Evolutionary conservation across 2,329 filamentous ascomycete species (phyloP).

Genomic region (Endoconidiophora laricicola): DNA sequence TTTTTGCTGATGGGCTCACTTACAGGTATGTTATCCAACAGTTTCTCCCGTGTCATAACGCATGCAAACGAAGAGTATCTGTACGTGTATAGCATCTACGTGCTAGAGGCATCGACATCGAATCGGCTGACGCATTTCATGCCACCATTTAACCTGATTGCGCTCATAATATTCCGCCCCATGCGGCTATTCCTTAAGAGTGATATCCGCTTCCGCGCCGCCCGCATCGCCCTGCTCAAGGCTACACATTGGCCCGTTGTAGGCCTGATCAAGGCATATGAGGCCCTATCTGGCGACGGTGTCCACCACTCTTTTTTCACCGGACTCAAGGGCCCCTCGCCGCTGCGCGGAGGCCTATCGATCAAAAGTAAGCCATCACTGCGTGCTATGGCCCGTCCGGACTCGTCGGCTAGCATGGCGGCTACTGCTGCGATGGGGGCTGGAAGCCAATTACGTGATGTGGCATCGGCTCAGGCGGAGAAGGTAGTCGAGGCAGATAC

Average conservation of each 20-base stretch:
- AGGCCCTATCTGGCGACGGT: slow-evolving; percentile 30
- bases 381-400: background rate
- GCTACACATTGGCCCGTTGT: slow-evolving; percentile 52
- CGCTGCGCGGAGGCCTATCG: slow-evolving; percentile 7
- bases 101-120: slow-evolving; percentile 49
- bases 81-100: slow-evolving; percentile 54
- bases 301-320: slow-evolving; percentile 29
- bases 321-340: slow-evolving; percentile 27
- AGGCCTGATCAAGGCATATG: slow-evolving; percentile 50
- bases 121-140: slow-evolving; percentile 55
- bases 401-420: background rate
- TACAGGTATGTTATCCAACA: slow-evolving; percentile 64
- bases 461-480: slow-evolving; percentile 12
- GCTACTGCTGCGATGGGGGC: background rate
- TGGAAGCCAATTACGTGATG: no score
- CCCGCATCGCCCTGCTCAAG: slow-evolving; percentile 45
- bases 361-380: background rate
- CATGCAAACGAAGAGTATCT: slow-evolving; percentile 60
- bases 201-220: slow-evolving; percentile 43
- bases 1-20: slow-evolving; percentile 65
- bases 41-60: slow-evolving; percentile 47
- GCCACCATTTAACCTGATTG: slow-evolving; percentile 57
- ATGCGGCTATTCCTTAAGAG: slow-evolving; percentile 51
- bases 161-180: slow-evolving; percentile 54
- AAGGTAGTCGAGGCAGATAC: slow-evolving; percentile 16